Evolutionary conservation across 2,329 filamentous ascomycete genomes (phyloP), one percentile per base, ranked within the genome.

Genomic region (Sarocladium brachiariae): DNA sequence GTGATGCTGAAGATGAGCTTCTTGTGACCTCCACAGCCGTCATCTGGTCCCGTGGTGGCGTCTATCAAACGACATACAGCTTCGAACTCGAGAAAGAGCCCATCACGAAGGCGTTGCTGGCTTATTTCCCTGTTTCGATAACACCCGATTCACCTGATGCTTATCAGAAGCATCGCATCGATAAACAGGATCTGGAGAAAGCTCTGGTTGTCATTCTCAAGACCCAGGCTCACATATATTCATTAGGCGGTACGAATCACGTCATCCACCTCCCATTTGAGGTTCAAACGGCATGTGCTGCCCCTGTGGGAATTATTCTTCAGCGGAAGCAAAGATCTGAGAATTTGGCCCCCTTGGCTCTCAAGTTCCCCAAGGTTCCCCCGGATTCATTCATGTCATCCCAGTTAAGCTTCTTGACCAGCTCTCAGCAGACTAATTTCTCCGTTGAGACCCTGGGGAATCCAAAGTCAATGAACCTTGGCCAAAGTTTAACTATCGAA

Each of bases 261-360:
- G 81, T 96, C 52, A 78, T 97, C 45, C 89, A 96, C 64, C 81
- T 99, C 62, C 92, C 92, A 2, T 99, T 99, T 62, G 91, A 97
- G 68, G 87, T 96, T 37, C 89, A 96, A 63, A 82, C 82, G 50
- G 90, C 88, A 25, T 89, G 91, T 65, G 83, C 92, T 31, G 87
- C 88, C 11, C 87, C 90, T 5, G 76, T 82, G 27, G 93, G 93
- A 23, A 77, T 97, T 47, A 78, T 99, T 18, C 81, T 99, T 51
- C 92, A 97, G 67, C 79, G 91, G 54, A 95, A 86, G 63, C 73
- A 84, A 37, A 75, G 74, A 52, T 64, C 70, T 9, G 75, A 80
- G 52, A 75, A 66, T 52, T 60, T 71, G 9, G 69, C 71, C 2
- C 70, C 78, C 5, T 70, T 79, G 19, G 74, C 78, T 19, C 67